Conservation (phyloP, 306 rosid genomes). For the Senna siamea region DNA sequence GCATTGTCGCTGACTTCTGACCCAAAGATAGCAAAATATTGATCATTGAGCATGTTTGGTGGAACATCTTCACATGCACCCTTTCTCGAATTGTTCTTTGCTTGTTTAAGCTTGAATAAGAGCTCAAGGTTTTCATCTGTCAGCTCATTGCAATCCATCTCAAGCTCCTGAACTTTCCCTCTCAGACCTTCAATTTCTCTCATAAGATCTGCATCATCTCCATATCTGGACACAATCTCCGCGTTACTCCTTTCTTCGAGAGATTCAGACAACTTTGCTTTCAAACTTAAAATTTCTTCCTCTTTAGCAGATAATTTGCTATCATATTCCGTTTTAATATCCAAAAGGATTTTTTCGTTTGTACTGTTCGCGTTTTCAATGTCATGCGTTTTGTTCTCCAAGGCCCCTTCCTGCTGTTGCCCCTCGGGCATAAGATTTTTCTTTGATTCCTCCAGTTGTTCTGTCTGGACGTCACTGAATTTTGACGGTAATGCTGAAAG, state of each 20-base stretch:
- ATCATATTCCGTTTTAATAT: slow-evolving; percentile 51
- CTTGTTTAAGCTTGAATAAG: slow-evolving; percentile 76
- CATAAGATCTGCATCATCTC: slow-evolving; percentile 53
- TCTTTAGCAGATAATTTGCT: slow-evolving; percentile 51
- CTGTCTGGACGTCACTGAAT: slow-evolving; percentile 50
- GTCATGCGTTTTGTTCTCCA: slow-evolving; percentile 59
- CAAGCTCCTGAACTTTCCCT: slow-evolving; percentile 84
- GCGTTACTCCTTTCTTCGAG: slow-evolving; percentile 43
- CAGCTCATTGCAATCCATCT: slow-evolving; percentile 90
- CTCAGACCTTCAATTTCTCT: slow-evolving; percentile 63
- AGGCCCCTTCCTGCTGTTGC: slow-evolving; percentile 56
- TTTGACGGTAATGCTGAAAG: slow-evolving; percentile 54
- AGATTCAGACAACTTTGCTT: slow-evolving; percentile 52
- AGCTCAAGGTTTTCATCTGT: slow-evolving; percentile 95
- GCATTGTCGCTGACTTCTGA: slow-evolving; percentile 49
- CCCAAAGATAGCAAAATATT: slow-evolving; percentile 52
- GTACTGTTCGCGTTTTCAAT: slow-evolving; percentile 40
- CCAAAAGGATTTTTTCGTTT: slow-evolving; percentile 46
- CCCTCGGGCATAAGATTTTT: slow-evolving; percentile 53
- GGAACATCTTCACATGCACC: slow-evolving; percentile 40
- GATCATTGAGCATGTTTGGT: slow-evolving; percentile 38
- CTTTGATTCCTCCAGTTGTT: slow-evolving; percentile 67
- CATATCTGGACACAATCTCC: slow-evolving; percentile 48
- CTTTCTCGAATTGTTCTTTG: slow-evolving; percentile 48
- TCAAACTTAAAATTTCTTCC: slow-evolving; percentile 53